Percentiles rank a stretch among this genome's conserved stretches.
Evolutionary conservation across 2,329 filamentous ascomycete species (phyloP).

Genomic region (Waltergamsia citrina): DNA sequence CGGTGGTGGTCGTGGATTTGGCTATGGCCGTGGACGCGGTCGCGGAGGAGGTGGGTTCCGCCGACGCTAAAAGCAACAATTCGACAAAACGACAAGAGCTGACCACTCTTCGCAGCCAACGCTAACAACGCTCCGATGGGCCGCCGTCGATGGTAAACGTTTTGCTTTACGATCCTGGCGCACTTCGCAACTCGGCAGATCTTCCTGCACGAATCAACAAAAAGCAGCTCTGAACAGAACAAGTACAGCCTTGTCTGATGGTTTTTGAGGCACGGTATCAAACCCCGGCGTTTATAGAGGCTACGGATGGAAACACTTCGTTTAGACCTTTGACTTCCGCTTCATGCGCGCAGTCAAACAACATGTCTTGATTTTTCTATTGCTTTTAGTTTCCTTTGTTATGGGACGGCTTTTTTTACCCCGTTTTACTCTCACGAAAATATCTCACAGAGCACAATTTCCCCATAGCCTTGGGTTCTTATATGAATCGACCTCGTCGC

Average conservation of each 20-base stretch:
- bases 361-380: constrained; percentile 1
- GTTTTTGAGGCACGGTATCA: background rate
- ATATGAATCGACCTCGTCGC: no score
- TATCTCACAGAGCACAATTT: no score
- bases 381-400: background rate
- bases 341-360: no score
- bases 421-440: no score
- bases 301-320: constrained; percentile 9
- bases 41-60: constrained; percentile 39
- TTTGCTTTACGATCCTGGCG: no score
- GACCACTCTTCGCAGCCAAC: constrained; percentile 28
- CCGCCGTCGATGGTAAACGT: constrained; percentile 40
- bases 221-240: background rate
- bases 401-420: background rate
- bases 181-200: background rate
- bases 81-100: constrained; percentile 22
- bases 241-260: background rate
- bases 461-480: no score
- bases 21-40: constrained; percentile 57
- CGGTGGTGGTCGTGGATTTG: constrained; percentile 66
- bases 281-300: constrained; percentile 21
- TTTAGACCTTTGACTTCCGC: constrained; percentile 10
- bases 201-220: background rate
- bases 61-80: constrained; percentile 18
- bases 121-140: constrained; percentile 40